phyloP scores from a whole-genome alignment of 2,329 filamentous ascomycete species.

The Bipolaris cookei region DNA sequence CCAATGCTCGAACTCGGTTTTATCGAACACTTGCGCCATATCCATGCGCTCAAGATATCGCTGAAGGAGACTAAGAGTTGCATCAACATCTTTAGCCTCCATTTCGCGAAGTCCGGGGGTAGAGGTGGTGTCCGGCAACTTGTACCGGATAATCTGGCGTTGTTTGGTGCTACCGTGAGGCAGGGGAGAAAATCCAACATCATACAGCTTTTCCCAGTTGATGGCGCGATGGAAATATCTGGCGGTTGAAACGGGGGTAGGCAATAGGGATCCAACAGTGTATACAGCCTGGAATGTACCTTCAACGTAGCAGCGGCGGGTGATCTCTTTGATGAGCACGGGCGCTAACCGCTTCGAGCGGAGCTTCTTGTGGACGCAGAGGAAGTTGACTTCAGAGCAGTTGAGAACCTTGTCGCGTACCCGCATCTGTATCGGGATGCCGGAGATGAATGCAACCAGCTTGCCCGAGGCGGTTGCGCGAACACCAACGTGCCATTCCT shows the following conservation, averaged over 20 bases:
- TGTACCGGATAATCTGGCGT: slow-evolving; percentile 85
- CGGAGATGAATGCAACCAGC: slow-evolving; percentile 94
- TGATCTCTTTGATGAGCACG: slow-evolving; percentile 97
- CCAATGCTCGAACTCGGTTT: slow-evolving; percentile 87
- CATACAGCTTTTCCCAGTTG: slow-evolving; percentile 95
- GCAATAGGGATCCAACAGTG: slow-evolving; percentile 88
- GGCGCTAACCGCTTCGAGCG: slow-evolving; percentile 90
- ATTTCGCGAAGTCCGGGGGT: slow-evolving; percentile 81
- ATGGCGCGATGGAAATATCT: slow-evolving; percentile 94
- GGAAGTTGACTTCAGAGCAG: slow-evolving; percentile 95
- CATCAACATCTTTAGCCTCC: slow-evolving; percentile 77
- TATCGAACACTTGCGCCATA: slow-evolving; percentile 80
- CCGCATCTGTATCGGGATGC: slow-evolving; percentile 82
- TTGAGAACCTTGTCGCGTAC: slow-evolving; percentile 77
- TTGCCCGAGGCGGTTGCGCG: slow-evolving; percentile 82
- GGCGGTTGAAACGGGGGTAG: slow-evolving; percentile 89
- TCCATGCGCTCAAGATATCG: slow-evolving; percentile 82
- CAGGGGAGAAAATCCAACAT: slow-evolving; percentile 90
- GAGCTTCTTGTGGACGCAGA: slow-evolving; percentile 97
- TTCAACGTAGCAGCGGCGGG: slow-evolving; percentile 83
- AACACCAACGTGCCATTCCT: slow-evolving; percentile 94
- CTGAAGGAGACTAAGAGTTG: slow-evolving; percentile 74
- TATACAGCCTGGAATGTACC: slow-evolving; percentile 95
- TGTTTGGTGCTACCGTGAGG: slow-evolving; percentile 82
- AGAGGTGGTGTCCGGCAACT: slow-evolving; percentile 74